phyloP scores from a whole-genome alignment of 228 moss, liverwort and hornwort species.

The Sphagnum magellanicum region DNA sequence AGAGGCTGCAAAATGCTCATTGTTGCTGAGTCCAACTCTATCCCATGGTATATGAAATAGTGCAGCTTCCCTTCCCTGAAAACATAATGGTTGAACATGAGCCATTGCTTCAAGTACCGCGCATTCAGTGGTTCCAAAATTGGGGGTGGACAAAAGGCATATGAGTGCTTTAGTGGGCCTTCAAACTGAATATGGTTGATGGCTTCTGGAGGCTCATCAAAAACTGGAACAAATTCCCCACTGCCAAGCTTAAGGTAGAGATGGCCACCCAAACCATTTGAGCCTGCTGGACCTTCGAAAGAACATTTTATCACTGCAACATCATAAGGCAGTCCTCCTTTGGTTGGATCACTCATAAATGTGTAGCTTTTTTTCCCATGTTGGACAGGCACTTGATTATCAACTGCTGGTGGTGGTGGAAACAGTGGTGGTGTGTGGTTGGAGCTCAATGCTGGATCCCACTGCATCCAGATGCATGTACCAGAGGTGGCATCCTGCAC shows the following conservation, averaged over 20 bases:
- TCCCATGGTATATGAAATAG: constrained; percentile 54
- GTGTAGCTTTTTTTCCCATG: constrained; percentile 15
- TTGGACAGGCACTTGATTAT: constrained; percentile 3
- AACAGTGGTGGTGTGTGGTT: background rate
- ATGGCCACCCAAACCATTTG: constrained; percentile 32
- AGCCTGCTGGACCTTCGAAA: constrained; percentile 30
- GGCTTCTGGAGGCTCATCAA: constrained; percentile 13
- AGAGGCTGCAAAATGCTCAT: constrained; percentile 28
- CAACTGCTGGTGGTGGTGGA: background rate
- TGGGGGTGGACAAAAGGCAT: constrained; percentile 48
- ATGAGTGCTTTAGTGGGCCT: constrained; percentile 27
- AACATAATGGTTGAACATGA: constrained; percentile 54
- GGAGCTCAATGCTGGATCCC: constrained; percentile 8
- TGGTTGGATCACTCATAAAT: constrained; percentile 20
- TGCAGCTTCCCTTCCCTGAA: constrained; percentile 26
- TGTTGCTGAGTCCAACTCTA: constrained; percentile 12
- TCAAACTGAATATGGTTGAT: constrained; percentile 29
- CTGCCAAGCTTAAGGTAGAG: constrained; percentile 37
- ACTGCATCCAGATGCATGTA: constrained; percentile 25
- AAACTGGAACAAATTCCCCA: constrained; percentile 26
- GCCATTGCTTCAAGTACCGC: constrained; percentile 44
- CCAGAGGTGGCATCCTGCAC: constrained; percentile 5
- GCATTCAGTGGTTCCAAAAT: constrained; percentile 32
- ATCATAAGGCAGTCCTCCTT: constrained; percentile 21
- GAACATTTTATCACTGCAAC: constrained; percentile 43